Conservation (phyloP, 2,329 filamentous ascomycete genomes). For the Colletotrichum godetiae region DNA sequence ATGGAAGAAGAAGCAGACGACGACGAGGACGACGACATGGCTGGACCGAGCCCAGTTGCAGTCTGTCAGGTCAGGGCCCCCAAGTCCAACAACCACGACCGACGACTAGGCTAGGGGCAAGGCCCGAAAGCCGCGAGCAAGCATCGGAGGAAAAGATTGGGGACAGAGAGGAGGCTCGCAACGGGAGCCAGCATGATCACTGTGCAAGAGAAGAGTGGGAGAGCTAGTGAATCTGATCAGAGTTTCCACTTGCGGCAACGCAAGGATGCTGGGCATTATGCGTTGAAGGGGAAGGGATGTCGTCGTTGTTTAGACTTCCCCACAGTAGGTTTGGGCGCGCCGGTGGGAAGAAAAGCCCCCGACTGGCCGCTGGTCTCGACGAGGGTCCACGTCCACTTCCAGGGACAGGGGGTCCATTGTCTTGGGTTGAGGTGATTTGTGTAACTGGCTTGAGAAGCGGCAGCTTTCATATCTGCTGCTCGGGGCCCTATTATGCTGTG, state of each 20-base stretch:
- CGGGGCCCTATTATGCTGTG: neutral
- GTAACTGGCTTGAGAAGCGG: slow-evolving; percentile 36
- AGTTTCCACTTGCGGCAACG: slow-evolving; percentile 47
- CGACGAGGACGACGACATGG: slow-evolving; percentile 14
- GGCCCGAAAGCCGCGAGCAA: slow-evolving; percentile 31
- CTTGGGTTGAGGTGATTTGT: slow-evolving; percentile 34
- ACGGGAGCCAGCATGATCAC: slow-evolving; percentile 41
- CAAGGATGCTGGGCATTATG: slow-evolving; percentile 46
- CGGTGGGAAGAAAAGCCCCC: slow-evolving; percentile 41
- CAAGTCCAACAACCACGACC: slow-evolving; percentile 9
- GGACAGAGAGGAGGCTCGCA: slow-evolving; percentile 39
- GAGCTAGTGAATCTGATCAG: slow-evolving; percentile 40
- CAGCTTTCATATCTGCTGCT: slow-evolving; percentile 24
- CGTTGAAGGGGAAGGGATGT: slow-evolving; percentile 44
- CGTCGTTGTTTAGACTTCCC: slow-evolving; percentile 47
- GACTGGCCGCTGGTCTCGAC: slow-evolving; percentile 32
- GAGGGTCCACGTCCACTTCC: slow-evolving; percentile 31
- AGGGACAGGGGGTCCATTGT: slow-evolving; percentile 27
- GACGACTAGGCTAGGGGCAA: slow-evolving; percentile 32
- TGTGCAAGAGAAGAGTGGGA: slow-evolving; percentile 34
- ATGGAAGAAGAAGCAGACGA: neutral
- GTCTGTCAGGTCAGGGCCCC: slow-evolving; percentile 28
- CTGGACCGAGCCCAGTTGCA: slow-evolving; percentile 26
- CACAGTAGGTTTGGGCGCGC: slow-evolving; percentile 46
- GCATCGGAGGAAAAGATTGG: slow-evolving; percentile 33